Percentiles rank a stretch among this genome's conserved stretches.
Evolutionary conservation across 768 basidiomycete species (phyloP).

Genomic region (Tulasnella sp.): DNA sequence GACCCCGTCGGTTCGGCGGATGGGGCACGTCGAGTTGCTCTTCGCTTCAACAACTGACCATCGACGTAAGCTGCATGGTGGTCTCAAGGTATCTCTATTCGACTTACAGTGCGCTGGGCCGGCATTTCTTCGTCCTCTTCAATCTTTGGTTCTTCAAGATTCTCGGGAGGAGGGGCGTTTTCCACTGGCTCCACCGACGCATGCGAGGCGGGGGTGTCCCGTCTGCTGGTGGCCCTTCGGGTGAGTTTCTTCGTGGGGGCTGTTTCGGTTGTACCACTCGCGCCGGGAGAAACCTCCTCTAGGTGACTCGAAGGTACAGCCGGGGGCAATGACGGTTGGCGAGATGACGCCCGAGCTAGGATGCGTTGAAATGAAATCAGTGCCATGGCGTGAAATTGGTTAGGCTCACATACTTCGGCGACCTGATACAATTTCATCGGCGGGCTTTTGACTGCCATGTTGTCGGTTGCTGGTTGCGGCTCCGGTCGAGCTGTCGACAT

Average conservation of each 20-base stretch:
- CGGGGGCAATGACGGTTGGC: neutral
- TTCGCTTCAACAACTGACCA: slow-evolving; percentile 2
- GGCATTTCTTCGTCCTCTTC: neutral
- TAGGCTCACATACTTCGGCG: neutral
- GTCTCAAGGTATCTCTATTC: neutral
- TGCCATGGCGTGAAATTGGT: neutral
- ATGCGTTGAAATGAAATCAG: neutral
- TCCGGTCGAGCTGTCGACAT: neutral
- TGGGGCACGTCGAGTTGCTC: slow-evolving; percentile 10
- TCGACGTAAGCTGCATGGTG: neutral
- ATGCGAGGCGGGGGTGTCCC: neutral
- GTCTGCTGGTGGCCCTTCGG: neutral
- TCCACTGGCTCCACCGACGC: neutral
- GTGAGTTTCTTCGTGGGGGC: slow-evolving; percentile 3
- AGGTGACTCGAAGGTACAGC: neutral
- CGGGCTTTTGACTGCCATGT: neutral
- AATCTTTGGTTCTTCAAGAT: neutral
- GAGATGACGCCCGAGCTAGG: slow-evolving; percentile 3
- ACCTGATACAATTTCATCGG: neutral
- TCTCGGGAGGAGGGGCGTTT: neutral
- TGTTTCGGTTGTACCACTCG: neutral
- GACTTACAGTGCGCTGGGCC: neutral
- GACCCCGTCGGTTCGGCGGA: neutral
- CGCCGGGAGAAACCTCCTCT: neutral
- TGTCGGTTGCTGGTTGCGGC: neutral